Percentiles rank a stretch among this genome's conserved stretches.
Evolutionary conservation across 1,284 basidiomycete genomes (phyloP).

Genomic region (Paramarasmius palmivorus): DNA sequence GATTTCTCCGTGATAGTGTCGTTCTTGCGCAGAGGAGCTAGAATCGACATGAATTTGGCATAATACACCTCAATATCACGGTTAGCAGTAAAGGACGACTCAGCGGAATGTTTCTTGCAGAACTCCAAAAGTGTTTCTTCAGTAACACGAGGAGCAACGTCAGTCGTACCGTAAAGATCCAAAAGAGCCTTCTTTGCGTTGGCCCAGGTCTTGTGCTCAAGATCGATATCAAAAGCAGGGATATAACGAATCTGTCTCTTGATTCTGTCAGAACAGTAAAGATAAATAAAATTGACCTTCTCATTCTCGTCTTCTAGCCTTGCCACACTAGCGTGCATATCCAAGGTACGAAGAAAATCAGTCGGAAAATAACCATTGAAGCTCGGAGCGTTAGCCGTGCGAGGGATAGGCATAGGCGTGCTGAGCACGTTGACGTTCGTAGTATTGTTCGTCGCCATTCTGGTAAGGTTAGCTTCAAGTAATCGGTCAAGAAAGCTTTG

Average conservation of each 20-base stretch:
- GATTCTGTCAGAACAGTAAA: slow-evolving; percentile 10
- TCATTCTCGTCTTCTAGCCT: slow-evolving; percentile 4
- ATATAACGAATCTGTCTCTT: slow-evolving; percentile 7
- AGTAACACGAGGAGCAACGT: slow-evolving; percentile 4
- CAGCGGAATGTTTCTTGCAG: background rate
- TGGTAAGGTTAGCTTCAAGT: background rate
- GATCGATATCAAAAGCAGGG: slow-evolving; percentile 10
- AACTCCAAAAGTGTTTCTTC: slow-evolving; percentile 11
- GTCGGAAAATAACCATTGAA: slow-evolving; percentile 6
- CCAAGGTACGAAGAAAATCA: slow-evolving; percentile 5
- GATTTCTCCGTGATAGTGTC: background rate
- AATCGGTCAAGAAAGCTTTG: background rate
- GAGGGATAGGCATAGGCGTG: slow-evolving; percentile 7
- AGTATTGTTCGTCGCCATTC: background rate
- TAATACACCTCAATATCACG: background rate
- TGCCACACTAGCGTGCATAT: slow-evolving; percentile 5
- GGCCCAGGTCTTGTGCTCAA: slow-evolving; percentile 5
- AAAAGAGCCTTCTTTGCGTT: background rate
- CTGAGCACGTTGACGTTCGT: background rate
- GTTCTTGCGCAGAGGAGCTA: slow-evolving; percentile 1
- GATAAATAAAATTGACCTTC: slow-evolving; percentile 11
- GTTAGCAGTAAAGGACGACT: background rate
- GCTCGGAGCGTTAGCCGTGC: background rate
- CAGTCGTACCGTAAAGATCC: slow-evolving; percentile 5
- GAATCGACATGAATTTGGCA: background rate